Evolutionary conservation across 2,329 filamentous ascomycete genomes (phyloP).

Genomic region (Claviceps purpurea): DNA sequence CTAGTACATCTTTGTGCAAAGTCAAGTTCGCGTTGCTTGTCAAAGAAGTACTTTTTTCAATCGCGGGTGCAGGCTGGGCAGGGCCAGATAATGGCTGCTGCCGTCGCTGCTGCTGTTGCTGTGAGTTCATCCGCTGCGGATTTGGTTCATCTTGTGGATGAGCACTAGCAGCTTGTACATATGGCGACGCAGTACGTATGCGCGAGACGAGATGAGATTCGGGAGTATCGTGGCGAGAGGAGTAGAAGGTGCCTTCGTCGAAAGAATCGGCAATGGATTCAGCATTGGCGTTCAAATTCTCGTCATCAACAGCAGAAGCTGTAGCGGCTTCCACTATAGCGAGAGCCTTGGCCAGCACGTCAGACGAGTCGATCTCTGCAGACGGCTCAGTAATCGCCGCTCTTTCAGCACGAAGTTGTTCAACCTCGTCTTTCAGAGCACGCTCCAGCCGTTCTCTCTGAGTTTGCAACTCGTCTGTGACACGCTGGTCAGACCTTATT

Average conservation of each 20-base stretch:
- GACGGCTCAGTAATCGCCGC: slow-evolving; percentile 38
- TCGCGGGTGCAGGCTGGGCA: not conserved
- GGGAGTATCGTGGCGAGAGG: slow-evolving; percentile 76
- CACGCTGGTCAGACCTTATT: slow-evolving; percentile 65
- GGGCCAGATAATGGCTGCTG: not conserved
- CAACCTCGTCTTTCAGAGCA: slow-evolving; percentile 61
- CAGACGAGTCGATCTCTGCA: slow-evolving; percentile 56
- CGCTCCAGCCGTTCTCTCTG: slow-evolving; percentile 74
- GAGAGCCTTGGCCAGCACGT: slow-evolving; percentile 59
- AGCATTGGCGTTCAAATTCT: slow-evolving; percentile 37
- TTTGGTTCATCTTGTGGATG: slow-evolving; percentile 7
- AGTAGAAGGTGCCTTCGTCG: slow-evolving; percentile 93
- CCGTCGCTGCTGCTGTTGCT: not conserved
- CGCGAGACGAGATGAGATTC: slow-evolving; percentile 36
- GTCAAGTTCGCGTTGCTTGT: slow-evolving; percentile 3
- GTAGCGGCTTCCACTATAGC: slow-evolving; percentile 58
- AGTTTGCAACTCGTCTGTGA: slow-evolving; percentile 67
- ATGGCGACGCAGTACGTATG: slow-evolving; percentile 32
- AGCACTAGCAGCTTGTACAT: slow-evolving; percentile 11
- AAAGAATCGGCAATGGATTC: slow-evolving; percentile 64
- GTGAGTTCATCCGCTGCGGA: not conserved
- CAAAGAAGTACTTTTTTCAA: not conserved
- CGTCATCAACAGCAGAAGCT: slow-evolving; percentile 43
- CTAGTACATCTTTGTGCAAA: slow-evolving; percentile 3
- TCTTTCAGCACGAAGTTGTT: slow-evolving; percentile 39